Conservation (phyloP, 1,284 basidiomycete species). For the Rhodotorula sp. region DNA sequence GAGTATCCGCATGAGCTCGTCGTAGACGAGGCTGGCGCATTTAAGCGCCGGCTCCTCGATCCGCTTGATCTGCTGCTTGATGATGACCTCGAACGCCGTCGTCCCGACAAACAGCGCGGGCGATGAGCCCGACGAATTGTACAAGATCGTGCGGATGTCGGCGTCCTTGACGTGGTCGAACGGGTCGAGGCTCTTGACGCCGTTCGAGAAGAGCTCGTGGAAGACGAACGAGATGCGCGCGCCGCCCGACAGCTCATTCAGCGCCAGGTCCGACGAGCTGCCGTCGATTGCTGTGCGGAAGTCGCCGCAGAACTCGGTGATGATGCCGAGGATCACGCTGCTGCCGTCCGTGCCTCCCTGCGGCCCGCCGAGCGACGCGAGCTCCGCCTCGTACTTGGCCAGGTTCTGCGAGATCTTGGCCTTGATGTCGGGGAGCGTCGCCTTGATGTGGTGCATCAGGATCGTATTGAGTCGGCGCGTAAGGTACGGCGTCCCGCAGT, state of each 20-base stretch:
- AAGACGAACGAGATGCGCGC: constrained; percentile 98
- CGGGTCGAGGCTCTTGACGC: constrained; percentile 92
- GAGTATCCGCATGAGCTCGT: constrained; percentile 93
- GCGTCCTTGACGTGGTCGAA: constrained; percentile 98
- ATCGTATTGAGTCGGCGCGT: constrained; percentile 97
- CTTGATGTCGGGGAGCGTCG: constrained; percentile 96
- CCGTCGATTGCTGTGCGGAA: constrained; percentile 97
- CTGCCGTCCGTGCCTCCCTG: constrained; percentile 79
- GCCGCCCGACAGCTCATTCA: constrained; percentile 95
- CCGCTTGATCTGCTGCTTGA: constrained; percentile 97
- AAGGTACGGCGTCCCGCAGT: constrained; percentile 96
- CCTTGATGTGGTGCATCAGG: constrained; percentile 96
- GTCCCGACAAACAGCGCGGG: constrained; percentile 95
- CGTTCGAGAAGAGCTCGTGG: constrained; percentile 96
- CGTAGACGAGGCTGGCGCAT: constrained; percentile 92
- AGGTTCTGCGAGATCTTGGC: constrained; percentile 83
- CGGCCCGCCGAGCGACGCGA: constrained; percentile 80
- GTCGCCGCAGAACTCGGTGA: constrained; percentile 95
- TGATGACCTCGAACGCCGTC: constrained; percentile 94
- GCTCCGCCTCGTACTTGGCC: constrained; percentile 81
- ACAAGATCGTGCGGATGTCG: constrained; percentile 91
- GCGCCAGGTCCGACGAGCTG: constrained; percentile 88
- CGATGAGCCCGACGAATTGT: constrained; percentile 97
- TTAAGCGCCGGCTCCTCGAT: constrained; percentile 91
- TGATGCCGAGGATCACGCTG: constrained; percentile 88